Evolutionary conservation across 768 basidiomycete genomes (phyloP).

Genomic region (Podaxis pistillaris): DNA sequence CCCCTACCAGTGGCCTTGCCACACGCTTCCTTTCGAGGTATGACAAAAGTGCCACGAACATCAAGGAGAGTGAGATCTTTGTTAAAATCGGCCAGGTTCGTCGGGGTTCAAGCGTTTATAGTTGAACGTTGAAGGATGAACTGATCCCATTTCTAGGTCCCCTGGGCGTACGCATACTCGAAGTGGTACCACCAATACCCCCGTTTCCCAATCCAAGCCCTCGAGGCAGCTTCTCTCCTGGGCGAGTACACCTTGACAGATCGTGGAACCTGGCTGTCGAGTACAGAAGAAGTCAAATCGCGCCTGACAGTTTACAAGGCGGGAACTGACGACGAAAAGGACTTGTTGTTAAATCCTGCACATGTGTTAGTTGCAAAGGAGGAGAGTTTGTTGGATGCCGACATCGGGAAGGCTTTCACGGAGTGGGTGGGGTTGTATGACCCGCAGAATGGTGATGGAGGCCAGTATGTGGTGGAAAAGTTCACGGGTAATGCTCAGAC

Average conservation of each 20-base stretch:
- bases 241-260: slow-evolving; percentile 55
- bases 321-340: slow-evolving; percentile 37
- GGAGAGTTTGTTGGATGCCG: slow-evolving; percentile 23
- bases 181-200: slow-evolving; percentile 62
- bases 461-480: slow-evolving; percentile 39
- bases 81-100: slow-evolving; percentile 47
- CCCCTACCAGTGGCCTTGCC: slow-evolving; percentile 28
- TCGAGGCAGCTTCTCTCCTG: slow-evolving; percentile 44
- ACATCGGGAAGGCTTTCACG: slow-evolving; percentile 38
- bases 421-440: slow-evolving; percentile 35
- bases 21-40: slow-evolving; percentile 54
- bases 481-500: slow-evolving; percentile 33
- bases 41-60: slow-evolving; percentile 60
- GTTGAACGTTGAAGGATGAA: background rate
- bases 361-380: slow-evolving; percentile 38
- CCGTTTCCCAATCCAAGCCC: slow-evolving; percentile 47
- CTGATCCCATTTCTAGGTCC: slow-evolving; percentile 33
- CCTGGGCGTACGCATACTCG: slow-evolving; percentile 51
- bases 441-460: slow-evolving; percentile 29
- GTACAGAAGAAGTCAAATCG: slow-evolving; percentile 28
- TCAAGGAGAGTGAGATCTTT: slow-evolving; percentile 53
- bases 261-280: slow-evolving; percentile 48
- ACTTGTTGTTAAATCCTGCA: slow-evolving; percentile 48
- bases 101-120: background rate
- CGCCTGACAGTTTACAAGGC: slow-evolving; percentile 37